These are phyloP conservation scores for Pseudofabraea citricarpa DNA, from an alignment of 2,329 filamentous ascomycete species.

Conservation along the genomic window DNA sequence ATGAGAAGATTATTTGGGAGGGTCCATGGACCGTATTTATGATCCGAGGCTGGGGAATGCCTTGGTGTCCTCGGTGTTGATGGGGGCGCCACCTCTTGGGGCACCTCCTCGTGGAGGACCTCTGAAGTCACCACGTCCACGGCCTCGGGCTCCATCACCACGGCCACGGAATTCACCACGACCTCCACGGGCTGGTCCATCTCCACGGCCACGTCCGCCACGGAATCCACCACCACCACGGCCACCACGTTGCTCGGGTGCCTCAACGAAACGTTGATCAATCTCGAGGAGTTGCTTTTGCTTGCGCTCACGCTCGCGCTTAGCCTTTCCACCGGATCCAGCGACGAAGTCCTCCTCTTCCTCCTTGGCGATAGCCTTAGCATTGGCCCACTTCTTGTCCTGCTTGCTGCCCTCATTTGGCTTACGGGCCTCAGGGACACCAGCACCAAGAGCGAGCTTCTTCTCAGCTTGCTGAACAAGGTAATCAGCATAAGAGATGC, in stretches of 20 bases:
- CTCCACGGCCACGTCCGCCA: slow-evolving; percentile 41
- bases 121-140: slow-evolving; percentile 43
- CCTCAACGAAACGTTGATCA: slow-evolving; percentile 77
- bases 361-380: slow-evolving; percentile 65
- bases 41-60: slow-evolving; percentile 49
- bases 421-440: slow-evolving; percentile 70
- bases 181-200: slow-evolving; percentile 47
- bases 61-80: slow-evolving; percentile 43
- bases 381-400: slow-evolving; percentile 89
- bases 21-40: slow-evolving; percentile 13
- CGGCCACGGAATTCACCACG: slow-evolving; percentile 40
- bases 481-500: slow-evolving; percentile 86
- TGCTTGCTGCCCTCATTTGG: slow-evolving; percentile 85
- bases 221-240: slow-evolving; percentile 41
- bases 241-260: slow-evolving; percentile 48
- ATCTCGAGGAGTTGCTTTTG: slow-evolving; percentile 87
- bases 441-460: slow-evolving; percentile 65
- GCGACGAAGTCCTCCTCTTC: slow-evolving; percentile 72
- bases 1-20: background rate
- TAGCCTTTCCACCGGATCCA: slow-evolving; percentile 68
- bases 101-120: slow-evolving; percentile 35
- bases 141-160: slow-evolving; percentile 33
- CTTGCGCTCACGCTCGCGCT: slow-evolving; percentile 85
- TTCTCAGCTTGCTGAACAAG: slow-evolving; percentile 72
- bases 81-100: slow-evolving; percentile 32